Conservation (phyloP, 1,139 yeast genomes). For the Taphrina betulina region DNA sequence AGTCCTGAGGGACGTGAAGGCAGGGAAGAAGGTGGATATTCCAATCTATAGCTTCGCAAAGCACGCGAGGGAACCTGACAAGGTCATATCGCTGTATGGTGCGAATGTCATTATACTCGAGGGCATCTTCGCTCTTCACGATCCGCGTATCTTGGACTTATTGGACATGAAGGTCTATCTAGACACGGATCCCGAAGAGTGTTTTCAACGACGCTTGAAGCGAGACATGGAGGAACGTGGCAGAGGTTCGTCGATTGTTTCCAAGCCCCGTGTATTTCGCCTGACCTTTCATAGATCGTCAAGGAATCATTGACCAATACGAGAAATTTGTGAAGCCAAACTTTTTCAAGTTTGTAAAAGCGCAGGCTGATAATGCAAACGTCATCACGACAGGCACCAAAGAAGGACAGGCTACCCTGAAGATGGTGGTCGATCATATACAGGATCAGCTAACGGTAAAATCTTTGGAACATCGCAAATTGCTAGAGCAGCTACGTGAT, state of each 20-base stretch:
- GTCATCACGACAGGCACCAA: conserved; percentile 84
- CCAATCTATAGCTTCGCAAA: conserved; percentile 81
- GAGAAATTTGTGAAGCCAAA: conserved; percentile 87
- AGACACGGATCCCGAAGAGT: conserved; percentile 89
- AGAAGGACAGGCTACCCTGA: conserved; percentile 67
- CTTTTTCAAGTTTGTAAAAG: conserved; percentile 70
- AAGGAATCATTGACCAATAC: conserved; percentile 87
- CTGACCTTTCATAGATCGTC: conserved; percentile 50
- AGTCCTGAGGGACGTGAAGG: conserved; percentile 64
- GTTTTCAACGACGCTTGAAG: conserved; percentile 80
- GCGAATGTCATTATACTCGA: conserved; percentile 91
- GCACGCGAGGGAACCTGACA: conserved; percentile 61
- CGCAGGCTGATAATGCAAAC: conserved; percentile 80
- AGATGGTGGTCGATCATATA: conserved; percentile 66
- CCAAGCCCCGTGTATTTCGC: not conserved
- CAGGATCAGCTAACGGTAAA: conserved; percentile 67
- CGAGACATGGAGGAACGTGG: conserved; percentile 86
- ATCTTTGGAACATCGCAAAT: conserved; percentile 63
- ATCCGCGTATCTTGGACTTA: conserved; percentile 63
- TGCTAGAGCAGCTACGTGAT: conserved; percentile 54
- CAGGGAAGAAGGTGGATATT: conserved; percentile 57
- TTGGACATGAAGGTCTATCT: conserved; percentile 83
- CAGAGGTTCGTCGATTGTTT: not conserved
- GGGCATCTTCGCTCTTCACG: conserved; percentile 83
- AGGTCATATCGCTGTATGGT: conserved; percentile 72